A percentile compares a stretch with the other conserved stretches of the same genome.
These are phyloP conservation scores for Mucor mucedo DNA, from an alignment of 371 early-diverging fungal species.

Conservation along the genomic window DNA sequence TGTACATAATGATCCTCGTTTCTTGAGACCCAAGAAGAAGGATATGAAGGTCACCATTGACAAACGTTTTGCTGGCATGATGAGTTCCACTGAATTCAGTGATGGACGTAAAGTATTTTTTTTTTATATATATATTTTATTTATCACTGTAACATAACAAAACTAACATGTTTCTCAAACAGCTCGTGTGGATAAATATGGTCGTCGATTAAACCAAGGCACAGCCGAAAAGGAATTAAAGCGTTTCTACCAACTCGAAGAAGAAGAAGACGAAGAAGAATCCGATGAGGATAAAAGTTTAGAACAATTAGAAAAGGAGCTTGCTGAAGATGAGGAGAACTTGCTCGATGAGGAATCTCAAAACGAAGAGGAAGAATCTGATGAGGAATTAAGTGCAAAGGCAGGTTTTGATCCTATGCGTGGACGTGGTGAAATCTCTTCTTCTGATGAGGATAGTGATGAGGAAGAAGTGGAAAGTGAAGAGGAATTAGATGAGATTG, in stretches of 20 bases:
- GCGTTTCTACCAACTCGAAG: constrained; percentile 65
- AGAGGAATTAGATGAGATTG: constrained; percentile 66
- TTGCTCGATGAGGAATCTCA: constrained; percentile 16
- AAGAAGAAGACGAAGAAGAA: constrained; percentile 53
- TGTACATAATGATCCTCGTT: constrained; percentile 90
- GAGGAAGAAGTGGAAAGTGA: constrained; percentile 54
- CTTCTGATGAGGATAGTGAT: constrained; percentile 61
- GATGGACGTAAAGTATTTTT: constrained; percentile 43
- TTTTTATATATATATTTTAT: too few species aligned
- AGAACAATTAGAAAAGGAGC: constrained; percentile 52
- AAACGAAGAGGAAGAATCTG: constrained; percentile 29
- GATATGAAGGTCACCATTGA: constrained; percentile 90
- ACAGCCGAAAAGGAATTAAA: constrained; percentile 61
- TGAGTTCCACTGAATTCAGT: constrained; percentile 78
- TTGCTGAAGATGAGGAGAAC: constrained; percentile 51
- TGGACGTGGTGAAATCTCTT: constrained; percentile 78
- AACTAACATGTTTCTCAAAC: not conserved
- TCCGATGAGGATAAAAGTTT: constrained; percentile 35
- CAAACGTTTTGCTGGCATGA: constrained; percentile 84
- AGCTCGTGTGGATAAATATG: constrained; percentile 88
- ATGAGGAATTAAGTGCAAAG: constrained; percentile 27
- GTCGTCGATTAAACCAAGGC: constrained; percentile 64
- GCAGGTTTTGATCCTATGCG: constrained; percentile 80
- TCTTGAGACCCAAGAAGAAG: constrained; percentile 79
- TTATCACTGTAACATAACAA: not conserved